Conservation (phyloP, 2,329 filamentous ascomycete species). For the Hypocrella siamensis region DNA sequence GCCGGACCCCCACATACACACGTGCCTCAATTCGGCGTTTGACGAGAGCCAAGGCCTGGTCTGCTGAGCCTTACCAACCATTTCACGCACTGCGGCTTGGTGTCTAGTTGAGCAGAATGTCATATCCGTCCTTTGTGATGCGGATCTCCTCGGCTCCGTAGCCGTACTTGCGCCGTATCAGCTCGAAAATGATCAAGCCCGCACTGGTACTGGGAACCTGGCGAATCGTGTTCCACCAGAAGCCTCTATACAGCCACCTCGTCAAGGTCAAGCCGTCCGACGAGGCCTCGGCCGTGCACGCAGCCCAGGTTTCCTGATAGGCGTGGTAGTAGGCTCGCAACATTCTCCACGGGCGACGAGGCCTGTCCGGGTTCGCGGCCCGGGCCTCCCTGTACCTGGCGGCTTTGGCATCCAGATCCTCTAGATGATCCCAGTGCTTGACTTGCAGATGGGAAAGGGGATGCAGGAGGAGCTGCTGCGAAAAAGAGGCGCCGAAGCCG, state of each 20-base stretch:
- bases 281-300: constrained; percentile 41
- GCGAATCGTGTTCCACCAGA: constrained; percentile 55
- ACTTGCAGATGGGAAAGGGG: constrained; percentile 56
- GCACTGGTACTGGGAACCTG: constrained; percentile 67
- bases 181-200: constrained; percentile 63
- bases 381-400: constrained; percentile 24
- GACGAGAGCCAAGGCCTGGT: background rate
- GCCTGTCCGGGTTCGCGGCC: constrained; percentile 15
- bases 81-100: background rate
- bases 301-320: constrained; percentile 50
- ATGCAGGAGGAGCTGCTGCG: constrained; percentile 55
- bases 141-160: constrained; percentile 43
- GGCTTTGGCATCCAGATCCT: constrained; percentile 50
- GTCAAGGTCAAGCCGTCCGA: constrained; percentile 38
- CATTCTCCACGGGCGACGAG: constrained; percentile 30
- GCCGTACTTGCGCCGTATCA: constrained; percentile 59
- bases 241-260: constrained; percentile 54
- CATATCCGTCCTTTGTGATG: constrained; percentile 54
- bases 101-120: constrained; percentile 41
- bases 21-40: no score
- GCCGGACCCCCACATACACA: no score
- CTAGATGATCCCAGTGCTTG: constrained; percentile 57
- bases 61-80: background rate
- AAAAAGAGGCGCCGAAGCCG: constrained; percentile 51
- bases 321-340: constrained; percentile 53